A percentile compares a stretch with the other conserved stretches of the same genome.
Conservation (phyloP, 2,329 filamentous ascomycete species). For the Capronia coronata region DNA sequence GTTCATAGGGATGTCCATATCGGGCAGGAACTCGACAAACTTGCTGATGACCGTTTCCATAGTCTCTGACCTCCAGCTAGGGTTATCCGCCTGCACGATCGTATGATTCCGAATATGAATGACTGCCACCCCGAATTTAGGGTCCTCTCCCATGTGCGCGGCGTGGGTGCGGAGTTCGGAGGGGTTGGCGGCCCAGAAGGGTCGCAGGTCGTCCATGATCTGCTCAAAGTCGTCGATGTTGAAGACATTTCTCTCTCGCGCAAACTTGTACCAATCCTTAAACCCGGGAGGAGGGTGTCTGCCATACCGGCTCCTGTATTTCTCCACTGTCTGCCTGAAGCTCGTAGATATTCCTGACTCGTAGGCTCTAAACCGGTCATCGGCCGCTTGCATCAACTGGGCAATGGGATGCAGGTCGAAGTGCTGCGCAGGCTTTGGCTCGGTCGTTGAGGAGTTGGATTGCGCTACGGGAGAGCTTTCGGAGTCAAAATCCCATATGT, state of each 20-base stretch:
- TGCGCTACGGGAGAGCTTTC: conserved; percentile 6
- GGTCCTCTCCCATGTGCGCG: conserved; percentile 32
- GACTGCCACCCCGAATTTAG: conserved; percentile 30
- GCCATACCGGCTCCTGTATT: conserved; percentile 36
- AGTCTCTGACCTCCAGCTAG: conserved; percentile 39
- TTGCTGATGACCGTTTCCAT: conserved; percentile 44
- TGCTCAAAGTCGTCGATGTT: conserved; percentile 38
- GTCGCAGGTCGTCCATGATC: conserved; percentile 35
- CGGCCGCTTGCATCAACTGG: conserved; percentile 34
- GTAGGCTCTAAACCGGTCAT: conserved; percentile 32
- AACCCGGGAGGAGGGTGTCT: conserved; percentile 39
- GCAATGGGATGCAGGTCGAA: conserved; percentile 33
- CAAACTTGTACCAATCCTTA: conserved; percentile 38
- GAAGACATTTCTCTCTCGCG: conserved; percentile 33
- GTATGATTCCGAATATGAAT: conserved; percentile 34
- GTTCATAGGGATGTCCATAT: conserved; percentile 63
- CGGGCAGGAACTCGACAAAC: conserved; percentile 51
- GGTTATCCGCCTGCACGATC: conserved; percentile 34
- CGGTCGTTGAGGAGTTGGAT: conserved; percentile 1
- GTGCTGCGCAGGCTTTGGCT: conserved; percentile 11
- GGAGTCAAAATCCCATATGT: conserved; percentile 18
- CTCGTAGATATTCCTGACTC: conserved; percentile 32
- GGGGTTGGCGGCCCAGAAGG: conserved; percentile 36
- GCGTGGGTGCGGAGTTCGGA: conserved; percentile 32
- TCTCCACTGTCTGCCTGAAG: conserved; percentile 37